Evolutionary conservation across 2,329 filamentous ascomycete genomes (phyloP).

Genomic region (Epichloe gansuensis): DNA sequence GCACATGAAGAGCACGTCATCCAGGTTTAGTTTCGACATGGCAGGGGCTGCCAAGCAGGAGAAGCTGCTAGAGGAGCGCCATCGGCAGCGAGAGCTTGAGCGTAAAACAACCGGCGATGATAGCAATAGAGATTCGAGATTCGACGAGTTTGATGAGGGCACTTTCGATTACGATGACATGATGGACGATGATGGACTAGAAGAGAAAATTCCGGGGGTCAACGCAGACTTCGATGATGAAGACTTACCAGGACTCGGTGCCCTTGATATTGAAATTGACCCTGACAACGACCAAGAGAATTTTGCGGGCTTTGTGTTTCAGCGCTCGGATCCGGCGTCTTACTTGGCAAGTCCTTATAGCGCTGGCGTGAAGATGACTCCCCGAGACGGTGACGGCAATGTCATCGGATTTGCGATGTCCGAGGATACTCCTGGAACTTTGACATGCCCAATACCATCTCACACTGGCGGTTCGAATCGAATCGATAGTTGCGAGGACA

Average conservation of each 20-base stretch:
- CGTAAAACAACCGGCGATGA: slow-evolving; percentile 33
- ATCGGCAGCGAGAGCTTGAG: slow-evolving; percentile 53
- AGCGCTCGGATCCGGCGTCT: slow-evolving; percentile 39
- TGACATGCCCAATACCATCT: slow-evolving; percentile 5
- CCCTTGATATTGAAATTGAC: slow-evolving; percentile 22
- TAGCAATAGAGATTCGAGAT: slow-evolving; percentile 36
- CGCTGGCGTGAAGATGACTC: slow-evolving; percentile 35
- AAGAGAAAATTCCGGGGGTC: slow-evolving; percentile 53
- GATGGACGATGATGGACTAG: slow-evolving; percentile 51
- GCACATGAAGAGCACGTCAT: slow-evolving; percentile 65
- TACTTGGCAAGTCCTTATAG: slow-evolving; percentile 36
- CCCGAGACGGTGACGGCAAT: slow-evolving; percentile 40
- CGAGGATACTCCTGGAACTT: slow-evolving; percentile 26
- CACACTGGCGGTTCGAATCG: neutral
- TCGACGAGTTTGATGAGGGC: slow-evolving; percentile 51
- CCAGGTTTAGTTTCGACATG: slow-evolving; percentile 73
- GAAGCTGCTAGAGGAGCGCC: slow-evolving; percentile 59
- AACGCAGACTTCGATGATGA: slow-evolving; percentile 18
- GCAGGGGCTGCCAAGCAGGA: slow-evolving; percentile 54
- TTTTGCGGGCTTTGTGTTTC: slow-evolving; percentile 46
- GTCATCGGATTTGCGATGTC: slow-evolving; percentile 45
- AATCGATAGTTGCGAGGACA: slow-evolving; percentile 6
- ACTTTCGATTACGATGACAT: slow-evolving; percentile 48
- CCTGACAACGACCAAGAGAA: slow-evolving; percentile 46
- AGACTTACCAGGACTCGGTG: neutral